These are phyloP conservation scores for Balamuthia mandrillaris DNA, from an alignment of 208 protist species.

Conservation along the genomic window DNA sequence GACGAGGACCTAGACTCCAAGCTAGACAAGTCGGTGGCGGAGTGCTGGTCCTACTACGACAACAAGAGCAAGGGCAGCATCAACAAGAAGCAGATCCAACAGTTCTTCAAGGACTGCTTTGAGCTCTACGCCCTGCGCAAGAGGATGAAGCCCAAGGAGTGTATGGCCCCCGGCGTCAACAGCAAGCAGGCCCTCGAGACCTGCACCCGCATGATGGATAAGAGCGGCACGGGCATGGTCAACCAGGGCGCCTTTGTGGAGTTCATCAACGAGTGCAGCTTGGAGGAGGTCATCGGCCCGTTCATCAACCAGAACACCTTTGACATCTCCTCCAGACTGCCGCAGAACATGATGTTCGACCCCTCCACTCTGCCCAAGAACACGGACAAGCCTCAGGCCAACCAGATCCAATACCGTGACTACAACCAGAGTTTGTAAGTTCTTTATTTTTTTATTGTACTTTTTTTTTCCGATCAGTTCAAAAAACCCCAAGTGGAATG, in stretches of 20 bases:
- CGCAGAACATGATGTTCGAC: slow-evolving; percentile 28
- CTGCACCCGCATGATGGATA: neutral
- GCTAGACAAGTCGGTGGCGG: neutral
- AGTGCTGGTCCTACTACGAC: slow-evolving; percentile 33
- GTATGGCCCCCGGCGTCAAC: neutral
- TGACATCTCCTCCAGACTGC: neutral
- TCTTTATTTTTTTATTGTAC: too few relatives aligned
- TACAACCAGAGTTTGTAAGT: too few relatives aligned
- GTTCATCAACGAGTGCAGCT: slow-evolving; percentile 21
- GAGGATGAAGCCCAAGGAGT: neutral
- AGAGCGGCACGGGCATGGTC: neutral
- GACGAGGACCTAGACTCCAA: slow-evolving; percentile 6
- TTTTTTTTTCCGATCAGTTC: too few relatives aligned
- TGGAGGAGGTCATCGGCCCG: slow-evolving; percentile 2
- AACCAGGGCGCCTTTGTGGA: neutral
- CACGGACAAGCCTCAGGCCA: neutral
- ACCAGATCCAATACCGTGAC: neutral
- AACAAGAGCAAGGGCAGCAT: slow-evolving; percentile 3
- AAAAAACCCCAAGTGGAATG: too few relatives aligned
- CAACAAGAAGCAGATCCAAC: slow-evolving; percentile 4
- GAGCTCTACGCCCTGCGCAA: neutral
- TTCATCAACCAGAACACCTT: slow-evolving; percentile 7
- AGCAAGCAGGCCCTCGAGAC: neutral
- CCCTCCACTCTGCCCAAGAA: neutral
- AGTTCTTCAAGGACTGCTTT: slow-evolving; percentile 26